Base-by-base conservation (phyloP, 257 asterid genomes). In the Linderniella brevidens region DNA sequence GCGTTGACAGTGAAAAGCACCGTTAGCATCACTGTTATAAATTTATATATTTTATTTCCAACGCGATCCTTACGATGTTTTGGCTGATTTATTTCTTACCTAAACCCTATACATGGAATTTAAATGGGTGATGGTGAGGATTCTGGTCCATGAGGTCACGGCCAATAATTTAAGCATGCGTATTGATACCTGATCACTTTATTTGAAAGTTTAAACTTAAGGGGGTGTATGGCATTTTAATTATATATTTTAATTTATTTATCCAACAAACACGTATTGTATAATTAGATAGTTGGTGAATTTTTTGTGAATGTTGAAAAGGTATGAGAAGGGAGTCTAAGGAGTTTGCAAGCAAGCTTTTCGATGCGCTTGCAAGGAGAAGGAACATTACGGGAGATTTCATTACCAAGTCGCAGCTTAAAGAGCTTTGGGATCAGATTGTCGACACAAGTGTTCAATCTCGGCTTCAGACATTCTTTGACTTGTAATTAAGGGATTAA, bases 401-500 rank as follows among this genome's bases (percentile, higher is more conserved):
- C 10, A 65, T 86, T 20, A 71, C 59, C 19, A 80, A 76, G 63
- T 50, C 55, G 4, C 90, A 80, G 69, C 74, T 83, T 49, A 73
- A 49, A 58, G 95, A 83, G 36, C 83, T 78, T 18, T 87, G 97
- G 97, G 90, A 83, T 0, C 97, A 80, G 67, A 58, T 87, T 17
- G 47, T 80, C 0, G 95, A 87, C 48, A 92, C 83, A 58, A 87
- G 95, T 35, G 83, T 87, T 52, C 95, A 87, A 58, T 68, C 84
- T 41, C 64, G 97, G 7, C 97, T 87, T 40, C 95, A 83, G 51
- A 87, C 95, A 3, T 87, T 87, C 67, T 87, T 87, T 48, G 97
- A 87, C 72, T 80, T 87, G 97, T 87, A 68, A 73, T 3, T 2
- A 25, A 25, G 32, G 32, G 6, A n/a, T n/a, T n/a, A 25, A 25